Base-by-base conservation (phyloP, 164 flowering plant genomes). In the Brasenia schreberi region DNA sequence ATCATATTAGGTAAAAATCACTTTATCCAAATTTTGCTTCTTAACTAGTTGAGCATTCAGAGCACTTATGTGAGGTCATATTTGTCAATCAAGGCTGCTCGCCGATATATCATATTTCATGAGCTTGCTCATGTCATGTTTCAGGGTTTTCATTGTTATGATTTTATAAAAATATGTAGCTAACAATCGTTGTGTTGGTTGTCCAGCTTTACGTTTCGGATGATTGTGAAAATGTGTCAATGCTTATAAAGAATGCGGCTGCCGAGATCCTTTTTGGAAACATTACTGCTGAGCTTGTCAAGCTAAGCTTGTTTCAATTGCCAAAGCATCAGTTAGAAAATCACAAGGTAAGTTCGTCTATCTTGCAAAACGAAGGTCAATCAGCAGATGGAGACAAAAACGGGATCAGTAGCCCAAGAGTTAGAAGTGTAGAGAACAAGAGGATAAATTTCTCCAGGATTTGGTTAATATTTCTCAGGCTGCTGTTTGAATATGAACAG, bases 201-300 rank as follows among this genome's bases (percentile, higher is more conserved):
- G 53, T 77, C 80, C 87, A 90, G 94, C 73, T 90, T 44, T 83
- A 85, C 61, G 84, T 90, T 17, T 84, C 92, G 90, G 94, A 87
- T 72, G 81, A 81, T 66, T 77, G 76, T 17, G 82, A 76, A 12
- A 77, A 74, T 61, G 49, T 87, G 64, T 87, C 90, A 4, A 72
- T 90, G 69, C 78, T 81, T 3, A 83, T 87, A 61, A 81, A 56
- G 65, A 90, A 87, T 75, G 81, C 77, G 71, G 85, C 85, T 42
- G 97, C 97, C 43, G 90, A 86, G 73, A 33, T 85, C 44, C 72
- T 90, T 70, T 90, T 87, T 72, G 97, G 85, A 64, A 81, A 82
- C 74, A 81, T 90, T 61, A 71, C 66, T 53, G 96, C 96, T 45
- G 90, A 85, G 68, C 78, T 60, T 60, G 86, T 87, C 43, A 69